These are phyloP conservation scores for Pisolithus sp. DNA, from an alignment of 768 basidiomycete genomes.

Conservation along the genomic window DNA sequence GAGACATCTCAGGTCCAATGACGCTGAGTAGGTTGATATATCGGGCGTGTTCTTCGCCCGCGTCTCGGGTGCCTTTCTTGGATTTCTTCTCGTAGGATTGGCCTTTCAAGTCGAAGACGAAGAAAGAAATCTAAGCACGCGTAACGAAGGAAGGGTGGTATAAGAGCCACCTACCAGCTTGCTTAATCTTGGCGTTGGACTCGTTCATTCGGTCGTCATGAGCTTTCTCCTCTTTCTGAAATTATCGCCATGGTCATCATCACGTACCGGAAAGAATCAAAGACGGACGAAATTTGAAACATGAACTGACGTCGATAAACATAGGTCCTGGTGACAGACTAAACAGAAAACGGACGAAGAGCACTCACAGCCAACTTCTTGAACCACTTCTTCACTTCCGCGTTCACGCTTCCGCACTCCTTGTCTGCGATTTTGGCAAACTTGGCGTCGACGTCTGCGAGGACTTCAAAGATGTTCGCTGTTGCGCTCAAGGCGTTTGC, in stretches of 20 bases:
- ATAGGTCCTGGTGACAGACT: neutral
- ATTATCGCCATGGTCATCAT: neutral
- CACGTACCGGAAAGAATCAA: neutral
- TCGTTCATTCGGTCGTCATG: conserved; percentile 66
- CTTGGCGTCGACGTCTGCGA: conserved; percentile 67
- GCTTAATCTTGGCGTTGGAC: conserved; percentile 69
- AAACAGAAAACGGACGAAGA: neutral
- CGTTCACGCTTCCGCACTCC: conserved; percentile 58
- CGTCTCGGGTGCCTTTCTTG: conserved; percentile 64
- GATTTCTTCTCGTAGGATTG: conserved; percentile 74
- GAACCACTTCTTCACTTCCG: conserved; percentile 80
- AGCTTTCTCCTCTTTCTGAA: conserved; percentile 71
- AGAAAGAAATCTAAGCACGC: neutral
- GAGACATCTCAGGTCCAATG: conserved; percentile 71
- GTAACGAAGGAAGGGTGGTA: neutral
- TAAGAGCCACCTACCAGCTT: conserved; percentile 47
- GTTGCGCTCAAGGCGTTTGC: conserved; percentile 63
- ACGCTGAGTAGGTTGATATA: conserved; percentile 69
- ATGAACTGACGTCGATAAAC: no score
- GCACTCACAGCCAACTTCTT: conserved; percentile 68
- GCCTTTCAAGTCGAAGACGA: conserved; percentile 36
- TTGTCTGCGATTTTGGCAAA: conserved; percentile 70
- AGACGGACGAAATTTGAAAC: neutral
- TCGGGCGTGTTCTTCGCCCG: conserved; percentile 66
- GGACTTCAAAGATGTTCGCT: conserved; percentile 60